Evolutionary conservation across 2,329 filamentous ascomycete genomes (phyloP), one percentile per base, ranked within the genome.

Genomic region (Neofusicoccum cordaticola): DNA sequence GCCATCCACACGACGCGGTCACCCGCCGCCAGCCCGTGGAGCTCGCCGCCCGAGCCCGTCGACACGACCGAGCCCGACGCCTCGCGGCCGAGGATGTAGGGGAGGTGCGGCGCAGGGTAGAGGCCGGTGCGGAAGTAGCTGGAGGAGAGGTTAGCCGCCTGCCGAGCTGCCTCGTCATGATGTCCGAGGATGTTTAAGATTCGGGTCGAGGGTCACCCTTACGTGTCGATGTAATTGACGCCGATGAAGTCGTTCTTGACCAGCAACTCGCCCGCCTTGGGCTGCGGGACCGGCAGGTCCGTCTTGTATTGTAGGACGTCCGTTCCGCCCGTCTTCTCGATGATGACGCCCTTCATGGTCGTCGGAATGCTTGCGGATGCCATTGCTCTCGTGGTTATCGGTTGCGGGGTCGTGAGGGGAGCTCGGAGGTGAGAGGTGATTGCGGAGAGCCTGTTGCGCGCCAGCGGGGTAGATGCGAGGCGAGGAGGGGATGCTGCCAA

Each of bases 181-280:
- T 31, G 27, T 7, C 27, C 27, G 27, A 31, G 27, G 27, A 1
- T 7, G 31, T 31, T 9, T 47, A n/a, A 15, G n/a, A 60, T 34
- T 4, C 42, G 56, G 35, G 7, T 1, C 4, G 27, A 31, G 27
- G 27, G 1, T 31, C 27, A 1, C 27, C 69, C 79, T 71, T 76
- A 88, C 84, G 86, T 96, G 78, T 97, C 93, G 72, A 97, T 96
- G 79, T 86, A 97, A 79, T 97, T 97, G 67, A 97, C 82, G 66
- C 93, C 93, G 56, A 90, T 83, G 74, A 86, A 90, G 68, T 89
- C 86, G 77, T 96, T 96, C 78, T 89, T 90, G 65, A 97, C 86
- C 3, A 97, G 85, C 22, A 97, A 78, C 69, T 96, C 84, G 65
- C 87, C 88, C n/a, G 88, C 85, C 41, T 85, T 81, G 2, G 85